Base-by-base conservation (phyloP, 2,329 filamentous ascomycete species). In the Blumeria hordei region DNA sequence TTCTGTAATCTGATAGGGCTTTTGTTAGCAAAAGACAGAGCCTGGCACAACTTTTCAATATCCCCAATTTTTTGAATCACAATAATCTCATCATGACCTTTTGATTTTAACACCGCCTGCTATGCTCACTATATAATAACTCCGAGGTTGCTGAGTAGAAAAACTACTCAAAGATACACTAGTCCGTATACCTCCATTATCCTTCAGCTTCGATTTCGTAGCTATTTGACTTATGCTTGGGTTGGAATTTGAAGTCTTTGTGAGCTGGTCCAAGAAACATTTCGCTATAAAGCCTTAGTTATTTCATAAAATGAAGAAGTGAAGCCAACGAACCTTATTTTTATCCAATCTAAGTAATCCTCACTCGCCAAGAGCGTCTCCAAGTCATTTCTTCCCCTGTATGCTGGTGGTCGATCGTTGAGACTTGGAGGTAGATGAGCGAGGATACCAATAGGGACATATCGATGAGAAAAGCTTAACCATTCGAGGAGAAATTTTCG, bases 331-430 rank as follows among this genome's bases (percentile, higher is more conserved):
- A 76, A 92, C 88, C 82, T 93, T 64, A 98, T 93, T 72, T 94
- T 96, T 67, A 98, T 88, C 92, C 92, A 98, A 68, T 98, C 92
- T 70, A 83, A 84, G 70, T 94, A 95, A 69, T 96, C 88, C 59
- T 79, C 78, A 69, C 88, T 95, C 12, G 81, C 82, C 69, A 98
- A 74, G 60, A 98, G 70, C n/a, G 86, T 94, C 75, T 98, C 92
- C 65, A 98, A 69, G 55, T 98, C 92, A 68, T 92, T 83, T 57
- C 92, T 75, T 18, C 90, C 88, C 62, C 73, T 77, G 66, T 84
- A 98, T 49, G 80, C 78, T 6, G 90, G 90, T 51, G 92, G 86
- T 18, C 92, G 75, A 66, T 98, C 90, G 63, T 95, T 88, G 54
- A 98, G 77, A 61, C 74, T 83, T 0, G 92, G 88, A 45, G 92